Evolutionary conservation across 2,329 filamentous ascomycete species (phyloP), one percentile per base, ranked within the genome.

Genomic region (Stagonosporopsis vannaccii): DNA sequence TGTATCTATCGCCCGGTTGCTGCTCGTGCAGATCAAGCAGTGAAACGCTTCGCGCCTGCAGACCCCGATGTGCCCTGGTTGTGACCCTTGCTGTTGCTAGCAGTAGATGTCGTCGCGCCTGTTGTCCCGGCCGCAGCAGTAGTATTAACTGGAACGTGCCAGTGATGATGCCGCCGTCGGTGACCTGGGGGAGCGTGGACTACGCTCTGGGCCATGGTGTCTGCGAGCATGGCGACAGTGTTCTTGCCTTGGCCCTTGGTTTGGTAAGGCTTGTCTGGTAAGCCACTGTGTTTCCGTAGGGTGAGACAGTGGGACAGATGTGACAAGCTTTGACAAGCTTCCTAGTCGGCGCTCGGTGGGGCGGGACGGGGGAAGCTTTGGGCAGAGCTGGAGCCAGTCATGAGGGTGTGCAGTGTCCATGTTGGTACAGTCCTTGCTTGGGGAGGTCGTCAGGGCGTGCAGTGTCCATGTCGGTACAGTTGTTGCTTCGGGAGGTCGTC

Each of bases 71-170:
- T 28, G 28, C 28, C 6, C 28, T 30, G 28, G 28, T 9, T 30
- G 28, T 9, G 6, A 30, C 41, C 20, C 4, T 25, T 46, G 2
- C n/a, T 20, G 43, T n/a, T 23, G 23, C 17, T 8, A 9, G 44
- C 4, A 7, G 2, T 12, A 8, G 44, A 19, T 39, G 39, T n/a
- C 2, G 22, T 17, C n/a, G 15, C 1, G n/a, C 6, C 15, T 17
- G 33, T 8, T 4, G 23, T 4, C 12, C 37, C 11, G 23, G 23
- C 23, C 6, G 39, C 12, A 9, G 23, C 25, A 13, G 40, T 30
- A n/a, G n/a, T 17, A 19, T 35, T 35, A n/a, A n/a, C n/a, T 87
- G 86, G 19, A 87, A 77, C 0, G 83, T 87, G 76, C 88, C 87
- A 53, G 74, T 75, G 51, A 88, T 66, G 51, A 79, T 67, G 49